A percentile compares a stretch with the other conserved stretches of the same genome.
Conservation (phyloP, 2,329 filamentous ascomycete genomes). For the Botrytis sinoallii region DNA sequence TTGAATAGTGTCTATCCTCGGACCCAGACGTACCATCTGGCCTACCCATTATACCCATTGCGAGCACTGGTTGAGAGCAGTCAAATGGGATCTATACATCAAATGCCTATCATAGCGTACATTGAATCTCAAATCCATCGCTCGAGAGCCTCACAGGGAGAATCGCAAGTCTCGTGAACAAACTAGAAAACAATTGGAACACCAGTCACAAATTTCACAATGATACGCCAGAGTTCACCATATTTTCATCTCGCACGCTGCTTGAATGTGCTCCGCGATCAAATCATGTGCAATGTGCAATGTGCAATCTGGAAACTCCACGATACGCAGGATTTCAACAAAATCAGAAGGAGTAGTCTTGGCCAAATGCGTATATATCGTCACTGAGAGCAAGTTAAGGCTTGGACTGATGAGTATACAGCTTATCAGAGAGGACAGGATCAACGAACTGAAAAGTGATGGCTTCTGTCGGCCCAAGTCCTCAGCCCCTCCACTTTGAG, state of each 20-base stretch:
- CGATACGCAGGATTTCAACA: neutral
- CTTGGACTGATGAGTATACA: neutral
- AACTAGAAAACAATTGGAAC: neutral
- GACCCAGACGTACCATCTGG: too few species aligned
- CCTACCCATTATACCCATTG: too few species aligned
- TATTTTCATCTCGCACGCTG: neutral
- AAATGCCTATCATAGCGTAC: neutral
- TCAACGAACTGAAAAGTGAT: neutral
- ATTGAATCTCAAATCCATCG: neutral
- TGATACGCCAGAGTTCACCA: neutral
- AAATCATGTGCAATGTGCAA: neutral
- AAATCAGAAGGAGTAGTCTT: neutral
- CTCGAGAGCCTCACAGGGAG: neutral
- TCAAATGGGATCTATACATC: neutral
- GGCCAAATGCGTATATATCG: conserved; percentile 3
- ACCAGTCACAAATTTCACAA: neutral
- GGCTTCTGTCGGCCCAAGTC: neutral
- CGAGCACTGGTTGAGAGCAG: neutral
- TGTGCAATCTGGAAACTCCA: neutral
- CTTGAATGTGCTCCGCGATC: neutral
- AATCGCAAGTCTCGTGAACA: neutral
- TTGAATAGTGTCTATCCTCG: too few species aligned
- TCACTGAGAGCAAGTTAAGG: neutral
- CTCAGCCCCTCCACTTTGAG: neutral
- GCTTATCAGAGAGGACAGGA: neutral